Conservation (phyloP, 202 grass and related monocot species). For the Saccharum hybrid region DNA sequence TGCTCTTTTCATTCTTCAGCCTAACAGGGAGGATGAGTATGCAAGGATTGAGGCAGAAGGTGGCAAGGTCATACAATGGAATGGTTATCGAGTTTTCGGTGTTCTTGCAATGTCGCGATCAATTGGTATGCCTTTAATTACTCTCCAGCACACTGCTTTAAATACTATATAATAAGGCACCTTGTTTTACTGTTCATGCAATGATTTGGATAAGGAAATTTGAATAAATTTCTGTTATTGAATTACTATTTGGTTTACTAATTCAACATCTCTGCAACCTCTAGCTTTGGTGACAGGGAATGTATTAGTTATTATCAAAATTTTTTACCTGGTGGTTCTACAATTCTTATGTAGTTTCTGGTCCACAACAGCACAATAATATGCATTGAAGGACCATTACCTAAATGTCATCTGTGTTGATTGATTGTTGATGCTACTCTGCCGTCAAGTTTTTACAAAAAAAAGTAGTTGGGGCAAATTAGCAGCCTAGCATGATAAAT, state of each 20-base stretch:
- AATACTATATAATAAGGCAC: constrained; percentile 1
- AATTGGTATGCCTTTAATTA: constrained; percentile 62
- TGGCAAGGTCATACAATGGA: constrained; percentile 99
- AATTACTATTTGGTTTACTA: neutral
- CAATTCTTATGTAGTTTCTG: neutral
- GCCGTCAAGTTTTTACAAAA: neutral
- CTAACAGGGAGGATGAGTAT: constrained; percentile 98
- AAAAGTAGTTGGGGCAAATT: neutral
- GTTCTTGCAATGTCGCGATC: constrained; percentile 99
- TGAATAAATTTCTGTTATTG: neutral
- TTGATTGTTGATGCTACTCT: neutral
- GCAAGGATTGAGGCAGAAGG: constrained; percentile 85
- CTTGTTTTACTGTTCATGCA: constrained; percentile 10
- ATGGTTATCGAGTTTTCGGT: constrained; percentile 94
- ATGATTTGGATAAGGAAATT: neutral
- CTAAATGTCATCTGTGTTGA: neutral
- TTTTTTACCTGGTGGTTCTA: constrained; percentile 3
- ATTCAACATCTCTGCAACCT: neutral
- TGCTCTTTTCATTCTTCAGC: constrained; percentile 54
- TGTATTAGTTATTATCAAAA: neutral
- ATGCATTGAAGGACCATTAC: constrained; percentile 2
- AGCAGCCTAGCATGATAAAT: neutral
- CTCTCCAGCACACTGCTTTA: constrained; percentile 17
- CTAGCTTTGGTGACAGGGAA: neutral
- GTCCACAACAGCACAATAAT: neutral